Evolutionary conservation across 2,329 filamentous ascomycete species (phyloP).

Genomic region (Cadophora luteo-olivacea): DNA sequence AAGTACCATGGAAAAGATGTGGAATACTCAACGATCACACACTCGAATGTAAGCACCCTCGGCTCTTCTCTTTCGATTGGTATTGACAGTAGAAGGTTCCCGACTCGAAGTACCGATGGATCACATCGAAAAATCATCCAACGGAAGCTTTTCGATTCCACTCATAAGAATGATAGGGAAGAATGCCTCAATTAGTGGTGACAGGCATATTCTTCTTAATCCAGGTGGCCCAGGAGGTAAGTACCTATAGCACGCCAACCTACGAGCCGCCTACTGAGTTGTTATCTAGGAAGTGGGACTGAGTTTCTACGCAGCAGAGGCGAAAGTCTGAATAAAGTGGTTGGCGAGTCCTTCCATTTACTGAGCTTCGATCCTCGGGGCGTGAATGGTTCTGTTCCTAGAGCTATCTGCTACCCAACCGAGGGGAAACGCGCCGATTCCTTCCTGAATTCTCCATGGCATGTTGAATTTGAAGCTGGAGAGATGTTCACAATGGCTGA

Average conservation of each 20-base stretch:
- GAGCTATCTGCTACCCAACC: no score
- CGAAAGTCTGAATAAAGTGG: no score
- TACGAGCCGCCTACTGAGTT: slow-evolving; percentile 26
- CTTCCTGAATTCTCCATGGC: slow-evolving; percentile 36
- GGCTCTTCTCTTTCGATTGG: no score
- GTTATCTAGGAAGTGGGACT: no score
- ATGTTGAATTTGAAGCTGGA: slow-evolving; percentile 33
- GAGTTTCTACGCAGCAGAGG: no score
- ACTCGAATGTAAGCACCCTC: slow-evolving; percentile 24
- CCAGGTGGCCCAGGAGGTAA: slow-evolving; percentile 55
- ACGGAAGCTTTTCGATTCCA: slow-evolving; percentile 50
- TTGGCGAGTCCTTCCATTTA: no score
- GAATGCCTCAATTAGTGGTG: slow-evolving; percentile 45
- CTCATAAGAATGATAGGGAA: slow-evolving; percentile 53
- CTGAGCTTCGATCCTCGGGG: no score
- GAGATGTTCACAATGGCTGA: slow-evolving; percentile 51
- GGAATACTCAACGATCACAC: slow-evolving; percentile 30
- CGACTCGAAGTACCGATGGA: no score
- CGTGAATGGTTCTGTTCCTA: no score
- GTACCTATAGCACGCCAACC: neutral
- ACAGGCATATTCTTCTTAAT: slow-evolving; percentile 52
- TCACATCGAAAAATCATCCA: no score
- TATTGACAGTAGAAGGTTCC: no score
- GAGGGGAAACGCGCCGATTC: no score
- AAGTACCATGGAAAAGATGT: slow-evolving; percentile 28